A percentile compares a stretch with the other conserved stretches of the same genome.
Evolutionary conservation across 2,329 filamentous ascomycete species (phyloP).

Genomic region (Cadophora malorum): DNA sequence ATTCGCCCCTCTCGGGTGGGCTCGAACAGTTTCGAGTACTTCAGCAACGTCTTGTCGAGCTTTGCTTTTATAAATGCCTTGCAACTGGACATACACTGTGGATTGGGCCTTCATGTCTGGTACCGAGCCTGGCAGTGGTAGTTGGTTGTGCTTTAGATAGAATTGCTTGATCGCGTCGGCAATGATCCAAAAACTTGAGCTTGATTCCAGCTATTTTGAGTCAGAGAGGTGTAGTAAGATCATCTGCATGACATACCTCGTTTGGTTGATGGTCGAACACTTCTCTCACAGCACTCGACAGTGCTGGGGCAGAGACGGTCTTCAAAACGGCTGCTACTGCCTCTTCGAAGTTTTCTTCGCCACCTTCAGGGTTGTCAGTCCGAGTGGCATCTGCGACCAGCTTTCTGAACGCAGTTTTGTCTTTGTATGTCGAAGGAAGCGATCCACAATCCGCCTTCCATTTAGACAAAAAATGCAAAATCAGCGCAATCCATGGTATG

Average conservation of each 20-base stretch:
- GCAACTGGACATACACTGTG: slow-evolving; percentile 84
- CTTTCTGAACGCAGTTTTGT: slow-evolving; percentile 84
- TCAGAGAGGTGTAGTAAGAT: background rate
- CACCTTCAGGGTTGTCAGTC: slow-evolving; percentile 78
- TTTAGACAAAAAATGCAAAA: slow-evolving; percentile 80
- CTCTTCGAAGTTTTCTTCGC: slow-evolving; percentile 97
- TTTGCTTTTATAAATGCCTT: slow-evolving; percentile 91
- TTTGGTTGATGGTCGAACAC: slow-evolving; percentile 72
- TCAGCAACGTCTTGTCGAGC: slow-evolving; percentile 79
- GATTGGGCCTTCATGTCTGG: slow-evolving; percentile 99
- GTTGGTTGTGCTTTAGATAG: slow-evolving; percentile 70
- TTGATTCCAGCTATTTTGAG: slow-evolving; percentile 52
- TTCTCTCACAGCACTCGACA: slow-evolving; percentile 74
- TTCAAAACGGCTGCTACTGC: slow-evolving; percentile 87
- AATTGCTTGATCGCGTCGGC: slow-evolving; percentile 81
- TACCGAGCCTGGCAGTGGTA: slow-evolving; percentile 85
- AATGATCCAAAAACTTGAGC: slow-evolving; percentile 85
- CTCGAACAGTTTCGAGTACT: slow-evolving; percentile 70
- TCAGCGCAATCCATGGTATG: slow-evolving; percentile 82
- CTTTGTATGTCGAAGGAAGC: slow-evolving; percentile 76
- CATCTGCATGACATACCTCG: slow-evolving; percentile 52
- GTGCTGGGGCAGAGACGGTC: slow-evolving; percentile 72
- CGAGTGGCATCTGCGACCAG: slow-evolving; percentile 72
- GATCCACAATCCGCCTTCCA: slow-evolving; percentile 80
- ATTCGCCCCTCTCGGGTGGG: slow-evolving; percentile 53